Conservation (phyloP, 2,329 filamentous ascomycete genomes). For the Sarocladium kiliense region DNA sequence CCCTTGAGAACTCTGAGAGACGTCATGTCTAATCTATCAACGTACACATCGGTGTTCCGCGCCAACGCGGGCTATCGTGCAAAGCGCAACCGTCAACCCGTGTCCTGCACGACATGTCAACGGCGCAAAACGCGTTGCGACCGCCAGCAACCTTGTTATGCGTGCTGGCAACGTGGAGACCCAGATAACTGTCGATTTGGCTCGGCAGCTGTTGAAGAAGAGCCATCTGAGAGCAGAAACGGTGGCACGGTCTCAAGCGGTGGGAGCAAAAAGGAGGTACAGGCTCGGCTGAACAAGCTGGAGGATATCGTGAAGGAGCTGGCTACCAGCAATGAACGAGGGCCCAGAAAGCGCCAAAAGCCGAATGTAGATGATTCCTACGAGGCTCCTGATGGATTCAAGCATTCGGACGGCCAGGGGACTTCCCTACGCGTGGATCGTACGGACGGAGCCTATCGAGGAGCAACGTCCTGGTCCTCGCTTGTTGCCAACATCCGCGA, state of each 20-base stretch:
- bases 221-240: neutral
- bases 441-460: constrained; percentile 25
- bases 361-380: constrained; percentile 8
- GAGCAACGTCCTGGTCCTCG: constrained; percentile 35
- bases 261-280: constrained; percentile 27
- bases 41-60: constrained; percentile 28
- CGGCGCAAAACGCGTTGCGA: constrained; percentile 39
- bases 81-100: constrained; percentile 34
- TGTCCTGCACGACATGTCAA: constrained; percentile 37
- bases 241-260: neutral
- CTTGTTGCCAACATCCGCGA: constrained; percentile 37
- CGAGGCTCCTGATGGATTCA: neutral
- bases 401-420: neutral
- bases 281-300: constrained; percentile 32
- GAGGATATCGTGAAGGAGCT: constrained; percentile 36
- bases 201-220: constrained; percentile 6
- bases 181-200: constrained; percentile 27
- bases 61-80: constrained; percentile 24
- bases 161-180: constrained; percentile 34
- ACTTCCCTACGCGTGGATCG: neutral
- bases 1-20: too few relatives aligned
- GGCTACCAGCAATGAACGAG: constrained; percentile 14
- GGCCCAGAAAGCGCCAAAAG: neutral
- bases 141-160: constrained; percentile 32
- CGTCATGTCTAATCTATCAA: neutral